Evolutionary conservation across 208 protist genomes (phyloP), one percentile per base, ranked within the genome.

Genomic region (Herpetomonas samuelpessoai): DNA sequence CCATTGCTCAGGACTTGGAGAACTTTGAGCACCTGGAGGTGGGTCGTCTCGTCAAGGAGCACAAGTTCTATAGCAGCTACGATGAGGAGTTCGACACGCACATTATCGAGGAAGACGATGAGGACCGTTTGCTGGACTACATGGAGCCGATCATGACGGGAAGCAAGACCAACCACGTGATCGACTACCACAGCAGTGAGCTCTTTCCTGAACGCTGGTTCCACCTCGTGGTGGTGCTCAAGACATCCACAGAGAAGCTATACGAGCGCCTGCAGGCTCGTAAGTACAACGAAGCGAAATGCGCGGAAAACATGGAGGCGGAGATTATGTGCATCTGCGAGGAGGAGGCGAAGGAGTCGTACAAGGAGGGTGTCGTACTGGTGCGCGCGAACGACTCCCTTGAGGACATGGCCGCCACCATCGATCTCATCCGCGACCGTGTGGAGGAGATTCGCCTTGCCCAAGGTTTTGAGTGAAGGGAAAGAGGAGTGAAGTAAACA

Each of bases 201-300:
- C 87, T 98, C 25, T 99, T 99, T 56, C 98, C 98, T 7, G 83
- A 98, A 75, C 83, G 98, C 9, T 99, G 97, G 96, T 99, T 99
- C 71, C 92, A 98, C 48, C 76, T 98, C 1, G 96, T 99, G 4
- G 65, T 99, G 7, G 97, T 99, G 10, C 79, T 99, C 49, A 74
- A 94, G 39, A 61, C 92, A 19, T 89, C 96, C 26, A 99, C 89
- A 28, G 78, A 81, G 61, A 46, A 87, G 21, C 79, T 99, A 0
- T 98, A 92, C 68, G 83, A 98, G 41, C 83, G 98, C 12, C 77
- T 99, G 21, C 69, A 63, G 19, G 86, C 76, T 19, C 92, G 97
- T 35, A 76, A 83, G 41, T 99, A 99, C 79, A 83, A 68, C 49
- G 67, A 93, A 28, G 74, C 77, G 22, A 99, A 99, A 74, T 79